Evolutionary conservation across 805 yeast genomes (phyloP).

Genomic region (Spencermartinsiella europaea): DNA sequence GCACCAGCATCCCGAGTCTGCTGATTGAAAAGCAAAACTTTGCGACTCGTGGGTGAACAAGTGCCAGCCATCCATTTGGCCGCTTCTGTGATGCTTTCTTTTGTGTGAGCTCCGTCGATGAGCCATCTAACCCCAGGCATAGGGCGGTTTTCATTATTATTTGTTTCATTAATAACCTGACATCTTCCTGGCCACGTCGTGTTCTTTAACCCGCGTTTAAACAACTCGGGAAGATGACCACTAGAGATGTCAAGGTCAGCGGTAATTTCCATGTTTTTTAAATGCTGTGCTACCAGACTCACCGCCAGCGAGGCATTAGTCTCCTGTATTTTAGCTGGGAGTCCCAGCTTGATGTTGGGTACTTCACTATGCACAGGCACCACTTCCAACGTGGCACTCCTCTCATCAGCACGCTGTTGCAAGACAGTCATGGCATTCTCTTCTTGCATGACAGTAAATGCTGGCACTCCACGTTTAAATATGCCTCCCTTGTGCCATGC

Average conservation of each 20-base stretch:
- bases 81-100: slow-evolving; percentile 80
- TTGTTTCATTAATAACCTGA: slow-evolving; percentile 52
- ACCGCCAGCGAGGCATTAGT: slow-evolving; percentile 86
- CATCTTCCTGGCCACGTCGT: slow-evolving; percentile 97
- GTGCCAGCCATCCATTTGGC: slow-evolving; percentile 54
- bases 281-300: slow-evolving; percentile 57
- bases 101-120: slow-evolving; percentile 94
- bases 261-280: slow-evolving; percentile 41
- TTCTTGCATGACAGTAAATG: slow-evolving; percentile 62
- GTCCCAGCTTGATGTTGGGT: slow-evolving; percentile 30
- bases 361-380: slow-evolving; percentile 44
- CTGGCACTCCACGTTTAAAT: slow-evolving; percentile 62
- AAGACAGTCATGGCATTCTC: slow-evolving; percentile 47
- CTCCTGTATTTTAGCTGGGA: slow-evolving; percentile 71
- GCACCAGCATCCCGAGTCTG: slow-evolving; percentile 82
- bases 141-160: too few species aligned
- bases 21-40: slow-evolving; percentile 79
- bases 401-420: slow-evolving; percentile 63
- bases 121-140: slow-evolving; percentile 54
- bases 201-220: slow-evolving; percentile 49
- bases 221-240: slow-evolving; percentile 20
- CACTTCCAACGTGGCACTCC: slow-evolving; percentile 44
- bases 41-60: slow-evolving; percentile 13
- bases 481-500: slow-evolving; percentile 98
- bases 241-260: slow-evolving; percentile 3